phyloP scores from a whole-genome alignment of 2,329 filamentous ascomycete species.

The Fusarium verrucosum region DNA sequence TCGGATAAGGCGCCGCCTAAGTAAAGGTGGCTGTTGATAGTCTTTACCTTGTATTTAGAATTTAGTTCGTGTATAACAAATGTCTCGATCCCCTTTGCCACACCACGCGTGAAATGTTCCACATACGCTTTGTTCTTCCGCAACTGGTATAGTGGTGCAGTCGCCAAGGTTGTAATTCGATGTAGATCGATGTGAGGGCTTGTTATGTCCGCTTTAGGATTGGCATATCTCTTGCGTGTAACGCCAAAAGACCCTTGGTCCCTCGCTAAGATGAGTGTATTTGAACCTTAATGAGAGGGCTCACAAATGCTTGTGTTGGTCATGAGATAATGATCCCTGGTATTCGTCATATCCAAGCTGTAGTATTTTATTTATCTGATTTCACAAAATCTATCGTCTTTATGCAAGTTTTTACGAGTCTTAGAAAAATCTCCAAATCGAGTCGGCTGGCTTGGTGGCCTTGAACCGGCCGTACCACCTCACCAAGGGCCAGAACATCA shows the following conservation, averaged over 20 bases:
- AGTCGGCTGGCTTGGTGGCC: conserved; percentile 52
- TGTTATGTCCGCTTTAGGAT: background rate
- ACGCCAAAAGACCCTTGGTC: background rate
- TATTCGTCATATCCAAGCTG: conserved; percentile 59
- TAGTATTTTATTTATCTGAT: background rate
- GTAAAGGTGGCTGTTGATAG: background rate
- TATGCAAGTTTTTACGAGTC: background rate
- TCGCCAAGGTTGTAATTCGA: background rate
- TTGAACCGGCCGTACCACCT: conserved; percentile 56
- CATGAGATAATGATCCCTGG: too few relatives aligned
- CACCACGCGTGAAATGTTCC: background rate
- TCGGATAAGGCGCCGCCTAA: background rate
- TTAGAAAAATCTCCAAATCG: conserved; percentile 59
- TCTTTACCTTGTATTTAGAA: background rate
- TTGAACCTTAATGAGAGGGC: background rate
- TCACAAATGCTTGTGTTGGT: background rate
- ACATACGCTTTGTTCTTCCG: background rate
- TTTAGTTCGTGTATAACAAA: background rate
- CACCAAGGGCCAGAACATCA: conserved; percentile 54
- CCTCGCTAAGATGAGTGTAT: background rate
- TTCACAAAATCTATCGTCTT: background rate
- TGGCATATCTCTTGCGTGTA: background rate
- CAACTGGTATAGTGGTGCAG: background rate
- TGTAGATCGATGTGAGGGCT: background rate
- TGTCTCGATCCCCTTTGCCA: background rate